Base-by-base conservation (phyloP, 768 basidiomycete species). In the Saitozyma sp. region DNA sequence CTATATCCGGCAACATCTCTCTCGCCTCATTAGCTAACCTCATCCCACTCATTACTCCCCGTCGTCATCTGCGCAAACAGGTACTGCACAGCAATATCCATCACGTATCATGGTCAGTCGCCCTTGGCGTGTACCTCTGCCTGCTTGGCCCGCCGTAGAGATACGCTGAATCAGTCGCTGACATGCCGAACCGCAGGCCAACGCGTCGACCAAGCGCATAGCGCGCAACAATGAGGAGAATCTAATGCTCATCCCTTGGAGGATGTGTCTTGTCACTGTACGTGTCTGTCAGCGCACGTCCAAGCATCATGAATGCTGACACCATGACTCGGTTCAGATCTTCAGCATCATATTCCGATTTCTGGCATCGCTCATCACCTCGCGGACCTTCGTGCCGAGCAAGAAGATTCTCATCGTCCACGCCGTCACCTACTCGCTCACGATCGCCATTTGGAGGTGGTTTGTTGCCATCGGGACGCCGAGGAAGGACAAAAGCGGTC, bases 171-270 rank as follows among this genome's bases (percentile, higher is more conserved):
- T 56, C 40, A 38, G 3, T 45, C 55, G 17, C 20, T 40, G n/a
- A 10, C 11, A 38, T 52, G 11, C 38, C 19, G 2, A 8, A 11
- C 4, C 38, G 13, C 52, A 78, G 77, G 77, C 77, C 9, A 76
- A 75, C 61, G 75, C 75, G 60, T 73, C 75, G 9, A 67, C 70
- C 6, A 78, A 78, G 63, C 66, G 77, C 14, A 75, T 76, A 20
- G 77, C 75, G n/a, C 60, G 67, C 16, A 42, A 74, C 10, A 78
- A 78, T 55, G 75, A 75, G 56, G 61, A 29, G 29, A 29, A 29
- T 29, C 29, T 29, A 29, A 29, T 29, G 29, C 29, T 29, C 29
- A 29, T 29, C 29, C 29, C 29, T 29, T 29, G 29, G 29, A 29
- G 29, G 29, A 29, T 29, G 29, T 29, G 29, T 29, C 29, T 29